These are phyloP conservation scores for Acanthochlamys bracteata DNA, from an alignment of 106 monocot genomes.

Conservation along the genomic window DNA sequence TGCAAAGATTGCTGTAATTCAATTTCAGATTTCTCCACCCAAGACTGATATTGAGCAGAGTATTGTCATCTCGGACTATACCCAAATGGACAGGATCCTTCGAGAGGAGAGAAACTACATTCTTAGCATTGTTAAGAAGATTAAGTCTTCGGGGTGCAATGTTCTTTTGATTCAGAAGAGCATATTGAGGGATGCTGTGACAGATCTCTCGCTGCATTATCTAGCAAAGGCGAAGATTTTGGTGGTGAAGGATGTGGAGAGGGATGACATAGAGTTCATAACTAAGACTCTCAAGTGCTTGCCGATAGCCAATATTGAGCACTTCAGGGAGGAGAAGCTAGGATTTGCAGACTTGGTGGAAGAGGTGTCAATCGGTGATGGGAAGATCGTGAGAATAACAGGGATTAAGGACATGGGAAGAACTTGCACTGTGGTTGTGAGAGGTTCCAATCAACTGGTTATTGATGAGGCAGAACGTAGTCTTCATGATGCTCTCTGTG, in stretches of 20 bases:
- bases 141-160: conserved; percentile 76
- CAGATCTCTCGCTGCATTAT: conserved; percentile 88
- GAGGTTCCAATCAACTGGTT: conserved; percentile 79
- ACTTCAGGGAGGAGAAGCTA: conserved; percentile 84
- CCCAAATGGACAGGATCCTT: conserved; percentile 90
- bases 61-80: conserved; percentile 82
- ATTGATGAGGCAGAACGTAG: conserved; percentile 93
- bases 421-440: conserved; percentile 73
- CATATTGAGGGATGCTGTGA: conserved; percentile 90
- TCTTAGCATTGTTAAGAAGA: conserved; percentile 88
- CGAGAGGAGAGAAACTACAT: conserved; percentile 92
- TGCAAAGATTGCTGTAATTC: conserved; percentile 89
- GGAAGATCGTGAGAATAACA: conserved; percentile 78
- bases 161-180: conserved; percentile 93
- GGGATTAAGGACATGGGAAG: conserved; percentile 85
- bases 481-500: conserved; percentile 94
- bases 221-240: conserved; percentile 89
- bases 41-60: conserved; percentile 98
- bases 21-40: conserved; percentile 94
- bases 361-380: conserved; percentile 77
- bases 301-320: conserved; percentile 91
- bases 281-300: conserved; percentile 92
- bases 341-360: conserved; percentile 80
- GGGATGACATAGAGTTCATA: conserved; percentile 94
- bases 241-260: conserved; percentile 88